Evolutionary conservation across 306 rosid genomes (phyloP).

Genomic region (Medicago arabica): DNA sequence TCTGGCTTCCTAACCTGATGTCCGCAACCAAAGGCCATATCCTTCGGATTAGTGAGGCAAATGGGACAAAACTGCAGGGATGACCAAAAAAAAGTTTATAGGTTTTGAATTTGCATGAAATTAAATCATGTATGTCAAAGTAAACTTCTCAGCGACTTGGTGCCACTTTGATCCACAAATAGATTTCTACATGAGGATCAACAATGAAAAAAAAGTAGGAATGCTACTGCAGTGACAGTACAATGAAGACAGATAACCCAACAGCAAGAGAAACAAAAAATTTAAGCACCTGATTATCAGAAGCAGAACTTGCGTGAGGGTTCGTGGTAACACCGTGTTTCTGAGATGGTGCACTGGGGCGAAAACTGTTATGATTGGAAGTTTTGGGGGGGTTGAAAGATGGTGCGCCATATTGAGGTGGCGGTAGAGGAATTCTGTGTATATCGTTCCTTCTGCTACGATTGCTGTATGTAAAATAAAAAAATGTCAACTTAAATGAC

Average conservation of each 20-base stretch:
- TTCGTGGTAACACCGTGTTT: constrained; percentile 40
- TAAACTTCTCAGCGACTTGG: neutral
- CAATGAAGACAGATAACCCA: constrained; percentile 15
- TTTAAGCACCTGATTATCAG: constrained; percentile 67
- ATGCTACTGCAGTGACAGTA: neutral
- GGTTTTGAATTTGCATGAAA: constrained; percentile 5
- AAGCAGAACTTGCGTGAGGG: constrained; percentile 57
- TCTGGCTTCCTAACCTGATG: constrained; percentile 69
- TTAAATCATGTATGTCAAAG: neutral
- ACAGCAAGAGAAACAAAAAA: constrained; percentile 26
- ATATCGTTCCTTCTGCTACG: constrained; percentile 62
- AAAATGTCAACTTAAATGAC: constrained; percentile 25
- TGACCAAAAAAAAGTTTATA: constrained; percentile 29
- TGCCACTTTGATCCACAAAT: constrained; percentile 13
- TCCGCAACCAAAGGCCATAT: constrained; percentile 97
- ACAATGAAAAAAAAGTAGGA: constrained; percentile 12
- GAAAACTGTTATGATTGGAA: constrained; percentile 55
- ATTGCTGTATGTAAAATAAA: constrained; percentile 48
- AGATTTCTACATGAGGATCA: constrained; percentile 8
- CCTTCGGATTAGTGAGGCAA: constrained; percentile 67
- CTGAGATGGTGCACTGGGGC: constrained; percentile 65
- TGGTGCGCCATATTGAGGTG: constrained; percentile 77
- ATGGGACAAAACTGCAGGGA: constrained; percentile 76
- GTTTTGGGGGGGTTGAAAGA: constrained; percentile 57
- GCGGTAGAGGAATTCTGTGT: constrained; percentile 86